Base-by-base conservation (phyloP, 768 basidiomycete species). In the Podaxis sp. region DNA sequence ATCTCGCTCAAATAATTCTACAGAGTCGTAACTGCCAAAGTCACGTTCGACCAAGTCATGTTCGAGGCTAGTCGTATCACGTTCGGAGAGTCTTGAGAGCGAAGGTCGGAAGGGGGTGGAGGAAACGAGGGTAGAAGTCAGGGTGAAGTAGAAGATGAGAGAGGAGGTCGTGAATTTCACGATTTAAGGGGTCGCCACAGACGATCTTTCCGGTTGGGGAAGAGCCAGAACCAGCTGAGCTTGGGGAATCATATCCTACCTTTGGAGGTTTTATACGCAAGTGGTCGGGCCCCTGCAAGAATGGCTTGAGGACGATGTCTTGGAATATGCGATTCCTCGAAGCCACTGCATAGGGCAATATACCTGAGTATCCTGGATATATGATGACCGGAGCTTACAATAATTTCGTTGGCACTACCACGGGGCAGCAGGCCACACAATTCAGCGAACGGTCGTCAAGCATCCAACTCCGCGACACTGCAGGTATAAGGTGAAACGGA, bases 161-260 rank as follows among this genome's bases (percentile, higher is more conserved):
- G 44, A n/a, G 15, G n/a, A 44, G n/a, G 44, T 19, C 19, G 44
- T 46, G 19, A 46, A 19, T 15, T 46, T 46, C 44, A 46, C 19
- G 11, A 17, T 15, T 53, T 8, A 30, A 30, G 30, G 30, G 30
- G 30, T 30, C 52, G 52, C 33, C 52, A 17, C 30, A 39, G 33
- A 55, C 54, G 38, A 39, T 13, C 1, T 49, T 9, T 8, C 30
- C 7, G 30, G 30, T 30, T 30, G 30, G 30, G 30, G 30, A 30
- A 30, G 30, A 40, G 38, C 7, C 54, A 55, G 53, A 55, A 38
- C 54, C 30, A 55, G 54, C 54, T 55, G 54, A 39, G n/a, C 54
- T 39, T 39, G 54, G 38, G 33, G 36, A 38, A 39, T 13, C 9
- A 28, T n/a, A 7, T 28, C 30, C 40, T 42, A 42, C 13, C 13